Evolutionary conservation across 768 basidiomycete species (phyloP).

Genomic region (Kwoniella bestiolae): DNA sequence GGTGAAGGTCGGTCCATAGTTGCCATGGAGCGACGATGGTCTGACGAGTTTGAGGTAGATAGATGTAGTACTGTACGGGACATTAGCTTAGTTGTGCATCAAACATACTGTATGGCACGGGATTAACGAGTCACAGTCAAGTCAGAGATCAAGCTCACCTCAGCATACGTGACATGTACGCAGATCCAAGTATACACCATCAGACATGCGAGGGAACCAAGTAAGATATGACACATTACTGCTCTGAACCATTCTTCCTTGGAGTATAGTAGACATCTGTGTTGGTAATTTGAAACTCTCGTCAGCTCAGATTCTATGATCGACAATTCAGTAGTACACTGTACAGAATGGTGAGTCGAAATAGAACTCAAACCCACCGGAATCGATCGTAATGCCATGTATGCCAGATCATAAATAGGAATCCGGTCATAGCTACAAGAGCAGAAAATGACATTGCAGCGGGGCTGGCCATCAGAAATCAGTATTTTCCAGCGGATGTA

Average conservation of each 20-base stretch:
- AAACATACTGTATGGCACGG: no score
- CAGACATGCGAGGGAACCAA: slow-evolving; percentile 22
- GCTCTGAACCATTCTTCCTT: slow-evolving; percentile 37
- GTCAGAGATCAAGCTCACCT: slow-evolving; percentile 21
- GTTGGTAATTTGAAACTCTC: background rate
- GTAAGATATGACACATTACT: slow-evolving; percentile 31
- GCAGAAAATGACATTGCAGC: slow-evolving; percentile 26
- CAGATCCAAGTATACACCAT: slow-evolving; percentile 24
- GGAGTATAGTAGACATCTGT: slow-evolving; percentile 33
- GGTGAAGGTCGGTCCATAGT: slow-evolving; percentile 28
- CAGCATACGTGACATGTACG: slow-evolving; percentile 28
- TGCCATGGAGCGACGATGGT: slow-evolving; percentile 39
- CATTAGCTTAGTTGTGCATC: no score
- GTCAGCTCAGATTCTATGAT: background rate
- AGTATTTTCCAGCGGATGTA: background rate
- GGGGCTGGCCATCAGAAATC: slow-evolving; percentile 17
- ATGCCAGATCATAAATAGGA: slow-evolving; percentile 47
- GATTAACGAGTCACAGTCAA: no score
- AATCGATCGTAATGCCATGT: slow-evolving; percentile 48
- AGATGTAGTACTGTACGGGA: slow-evolving; percentile 35
- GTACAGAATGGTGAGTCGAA: no score
- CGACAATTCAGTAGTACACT: no score
- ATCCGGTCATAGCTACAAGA: slow-evolving; percentile 27
- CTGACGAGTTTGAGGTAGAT: slow-evolving; percentile 13
- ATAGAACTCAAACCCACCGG: slow-evolving; percentile 16